Base-by-base conservation (phyloP, 2,329 filamentous ascomycete species). In the Fusarium anthophilum region DNA sequence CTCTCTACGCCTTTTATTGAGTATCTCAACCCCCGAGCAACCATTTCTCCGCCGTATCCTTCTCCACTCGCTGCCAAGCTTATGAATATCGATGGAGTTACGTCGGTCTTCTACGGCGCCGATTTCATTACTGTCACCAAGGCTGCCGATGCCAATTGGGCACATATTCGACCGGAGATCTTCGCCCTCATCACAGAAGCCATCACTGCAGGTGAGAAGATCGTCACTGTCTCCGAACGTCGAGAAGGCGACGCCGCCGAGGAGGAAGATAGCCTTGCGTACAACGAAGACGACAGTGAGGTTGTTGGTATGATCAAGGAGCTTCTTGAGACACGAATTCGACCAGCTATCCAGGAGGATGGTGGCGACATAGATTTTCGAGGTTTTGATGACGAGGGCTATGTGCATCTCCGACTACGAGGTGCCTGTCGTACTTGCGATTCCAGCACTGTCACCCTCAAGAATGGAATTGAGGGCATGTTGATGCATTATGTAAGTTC, bases 241-340 rank as follows among this genome's bases (percentile, higher is more conserved):
- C 90, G 90, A 67, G 80, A 89, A 73, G 89, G 80, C 76, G 88
- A 84, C 6, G 87, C 76, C 75, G 79, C 76, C 5, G 73, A 72
- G 11, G 84, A 85, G 71, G 89, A 90, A 70, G 94, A 97, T 78
- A 93, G 90, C 69, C 86, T 98, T 58, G 90, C 90, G 28, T 98
- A 96, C 82, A 91, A 96, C 77, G 95, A 98, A 80, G 92, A 97
- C 72, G 96, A 99, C 81, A 92, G 92, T 75, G 96, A 99, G 84
- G 94, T 98, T 17, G 93, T 99, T 14, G 93, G 94, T 67, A 98
- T 98, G 96, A 98, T 99, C 84, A 98, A 98, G 86, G 96, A 99
- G 84, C 86, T 99, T 38, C 87, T 99, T 41, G 96, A 99, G 84
- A 99, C 96, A 32, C 89, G 96, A 71, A 98, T 99, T 79, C 89